Conservation (phyloP, 139 green algal species). For the Gonium pectorale region DNA sequence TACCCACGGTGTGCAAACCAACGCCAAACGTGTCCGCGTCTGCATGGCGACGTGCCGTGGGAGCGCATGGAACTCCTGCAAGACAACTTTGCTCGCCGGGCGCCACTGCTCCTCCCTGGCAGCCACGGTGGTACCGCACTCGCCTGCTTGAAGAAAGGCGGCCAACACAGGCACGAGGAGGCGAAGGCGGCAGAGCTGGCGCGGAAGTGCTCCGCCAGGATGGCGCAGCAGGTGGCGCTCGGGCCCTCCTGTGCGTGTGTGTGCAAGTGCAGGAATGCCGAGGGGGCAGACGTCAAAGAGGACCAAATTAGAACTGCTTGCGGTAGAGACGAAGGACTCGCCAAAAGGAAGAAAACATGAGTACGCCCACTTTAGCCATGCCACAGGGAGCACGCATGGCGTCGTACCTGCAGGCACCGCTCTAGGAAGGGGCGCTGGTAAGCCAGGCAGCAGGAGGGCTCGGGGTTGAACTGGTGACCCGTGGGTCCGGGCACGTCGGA, state of each 20-base stretch:
- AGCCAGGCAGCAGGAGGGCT: slow-evolving; percentile 18
- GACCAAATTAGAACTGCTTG: not conserved
- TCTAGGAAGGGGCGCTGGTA: slow-evolving; percentile 20
- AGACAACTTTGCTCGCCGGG: not conserved
- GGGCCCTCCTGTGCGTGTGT: slow-evolving; percentile 17
- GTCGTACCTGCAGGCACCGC: not conserved
- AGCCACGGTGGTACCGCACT: not conserved
- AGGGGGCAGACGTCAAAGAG: not conserved
- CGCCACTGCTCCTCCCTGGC: not conserved
- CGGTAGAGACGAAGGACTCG: too few species aligned
- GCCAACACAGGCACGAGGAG: slow-evolving; percentile 34
- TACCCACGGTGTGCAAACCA: not conserved
- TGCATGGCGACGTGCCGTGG: not conserved
- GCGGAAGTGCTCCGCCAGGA: slow-evolving; percentile 33
- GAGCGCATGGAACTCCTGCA: not conserved
- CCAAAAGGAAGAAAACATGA: too few species aligned
- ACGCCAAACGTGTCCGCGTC: not conserved
- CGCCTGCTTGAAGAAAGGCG: slow-evolving; percentile 40
- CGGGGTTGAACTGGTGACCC: slow-evolving; percentile 41
- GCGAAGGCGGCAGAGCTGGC: slow-evolving; percentile 37
- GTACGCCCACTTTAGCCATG: not conserved
- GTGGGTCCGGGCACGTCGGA: slow-evolving; percentile 25
- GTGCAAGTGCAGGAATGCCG: not conserved
- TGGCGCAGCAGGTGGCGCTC: slow-evolving; percentile 14
- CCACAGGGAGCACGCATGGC: not conserved